A percentile compares a stretch with the other conserved stretches of the same genome.
Evolutionary conservation across 768 basidiomycete species (phyloP).

Genomic region (Amanita molliuscula): DNA sequence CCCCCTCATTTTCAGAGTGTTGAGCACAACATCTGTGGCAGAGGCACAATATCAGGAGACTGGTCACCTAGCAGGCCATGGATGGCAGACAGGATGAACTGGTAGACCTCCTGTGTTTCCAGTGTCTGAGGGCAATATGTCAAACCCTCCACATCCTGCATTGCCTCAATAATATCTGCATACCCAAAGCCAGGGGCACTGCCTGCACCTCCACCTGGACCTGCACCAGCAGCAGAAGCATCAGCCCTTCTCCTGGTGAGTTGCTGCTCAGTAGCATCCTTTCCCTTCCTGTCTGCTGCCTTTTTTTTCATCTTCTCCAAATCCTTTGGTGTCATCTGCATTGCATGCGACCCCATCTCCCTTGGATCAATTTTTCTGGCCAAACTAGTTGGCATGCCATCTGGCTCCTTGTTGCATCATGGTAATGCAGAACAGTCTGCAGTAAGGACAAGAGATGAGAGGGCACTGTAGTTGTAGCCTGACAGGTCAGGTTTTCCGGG

Average conservation of each 20-base stretch:
- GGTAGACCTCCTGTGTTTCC: slow-evolving; percentile 91
- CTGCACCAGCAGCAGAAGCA: slow-evolving; percentile 37
- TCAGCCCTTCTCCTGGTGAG: slow-evolving; percentile 49
- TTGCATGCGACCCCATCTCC: slow-evolving; percentile 90
- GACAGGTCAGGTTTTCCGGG: slow-evolving; percentile 68
- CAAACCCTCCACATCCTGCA: slow-evolving; percentile 86
- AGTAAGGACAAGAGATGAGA: slow-evolving; percentile 88
- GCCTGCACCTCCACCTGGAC: too few species aligned
- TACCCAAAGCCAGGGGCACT: too few species aligned
- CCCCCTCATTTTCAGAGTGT: too few species aligned
- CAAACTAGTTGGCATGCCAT: slow-evolving; percentile 90
- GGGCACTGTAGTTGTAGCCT: slow-evolving; percentile 92
- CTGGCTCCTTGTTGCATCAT: slow-evolving; percentile 89
- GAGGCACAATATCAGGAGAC: too few species aligned
- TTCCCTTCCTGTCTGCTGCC: slow-evolving; percentile 50
- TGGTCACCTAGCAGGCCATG: too few species aligned
- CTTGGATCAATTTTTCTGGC: slow-evolving; percentile 80
- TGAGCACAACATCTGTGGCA: too few species aligned
- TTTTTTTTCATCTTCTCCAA: slow-evolving; percentile 91
- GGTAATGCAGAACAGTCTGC: slow-evolving; percentile 75
- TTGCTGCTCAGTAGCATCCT: slow-evolving; percentile 49
- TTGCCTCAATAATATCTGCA: slow-evolving; percentile 93
- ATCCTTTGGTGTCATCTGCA: slow-evolving; percentile 77
- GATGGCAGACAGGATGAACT: slow-evolving; percentile 83
- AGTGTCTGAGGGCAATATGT: too few species aligned